Conservation (phyloP, 148 eudicot genomes). For the Rhododendron williamsianum region DNA sequence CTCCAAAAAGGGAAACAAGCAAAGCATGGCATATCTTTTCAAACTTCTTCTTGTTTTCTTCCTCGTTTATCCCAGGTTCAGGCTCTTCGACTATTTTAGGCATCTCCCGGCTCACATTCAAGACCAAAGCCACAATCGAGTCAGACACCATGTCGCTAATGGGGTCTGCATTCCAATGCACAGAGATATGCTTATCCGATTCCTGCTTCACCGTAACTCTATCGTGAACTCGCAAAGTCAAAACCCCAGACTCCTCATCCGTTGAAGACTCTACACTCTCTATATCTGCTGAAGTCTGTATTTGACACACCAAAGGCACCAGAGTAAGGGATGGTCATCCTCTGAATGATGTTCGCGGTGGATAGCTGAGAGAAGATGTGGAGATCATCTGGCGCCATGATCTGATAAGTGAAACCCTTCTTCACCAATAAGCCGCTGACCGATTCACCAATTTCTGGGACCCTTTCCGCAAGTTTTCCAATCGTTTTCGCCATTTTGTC, state of each 20-base stretch:
- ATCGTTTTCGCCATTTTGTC: slow-evolving; percentile 88
- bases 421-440: slow-evolving; percentile 82
- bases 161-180: slow-evolving; percentile 86
- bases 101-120: slow-evolving; percentile 80
- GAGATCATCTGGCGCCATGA: slow-evolving; percentile 88
- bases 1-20: slow-evolving; percentile 76
- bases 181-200: slow-evolving; percentile 70
- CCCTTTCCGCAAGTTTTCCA: slow-evolving; percentile 77
- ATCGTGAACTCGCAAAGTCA: slow-evolving; percentile 60
- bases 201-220: slow-evolving; percentile 71
- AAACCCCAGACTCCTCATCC: slow-evolving; percentile 62
- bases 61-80: slow-evolving; percentile 38
- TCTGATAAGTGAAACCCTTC: slow-evolving; percentile 93
- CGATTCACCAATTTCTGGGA: slow-evolving; percentile 61
- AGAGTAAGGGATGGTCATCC: slow-evolving; percentile 78
- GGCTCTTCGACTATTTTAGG: slow-evolving; percentile 77
- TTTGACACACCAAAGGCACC: slow-evolving; percentile 83
- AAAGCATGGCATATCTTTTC: slow-evolving; percentile 67
- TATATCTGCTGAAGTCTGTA: slow-evolving; percentile 80
- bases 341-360: slow-evolving; percentile 70
- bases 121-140: slow-evolving; percentile 74
- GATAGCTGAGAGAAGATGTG: slow-evolving; percentile 85
- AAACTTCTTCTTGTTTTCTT: slow-evolving; percentile 60
- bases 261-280: slow-evolving; percentile 64
- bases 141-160: slow-evolving; percentile 95